These are phyloP conservation scores for Boletus patriciae DNA, from an alignment of 768 basidiomycete genomes.

Conservation along the genomic window DNA sequence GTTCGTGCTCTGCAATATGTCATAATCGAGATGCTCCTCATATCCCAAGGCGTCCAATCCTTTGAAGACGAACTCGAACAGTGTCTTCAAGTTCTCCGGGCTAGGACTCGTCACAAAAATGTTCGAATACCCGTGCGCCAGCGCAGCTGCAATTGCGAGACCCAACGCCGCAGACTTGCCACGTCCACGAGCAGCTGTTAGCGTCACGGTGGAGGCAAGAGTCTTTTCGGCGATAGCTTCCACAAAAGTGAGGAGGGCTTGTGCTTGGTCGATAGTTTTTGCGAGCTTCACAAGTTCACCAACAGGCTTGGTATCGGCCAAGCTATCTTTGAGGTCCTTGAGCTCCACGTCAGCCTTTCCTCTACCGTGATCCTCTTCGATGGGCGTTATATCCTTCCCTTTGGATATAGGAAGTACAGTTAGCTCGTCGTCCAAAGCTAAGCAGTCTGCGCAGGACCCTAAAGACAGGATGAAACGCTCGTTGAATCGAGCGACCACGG, in stretches of 20 bases:
- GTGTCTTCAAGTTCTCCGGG: constrained; percentile 94
- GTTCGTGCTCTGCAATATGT: constrained; percentile 93
- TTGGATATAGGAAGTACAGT: constrained; percentile 95
- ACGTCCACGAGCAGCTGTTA: constrained; percentile 92
- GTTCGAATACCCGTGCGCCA: constrained; percentile 94
- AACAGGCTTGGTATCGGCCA: constrained; percentile 82
- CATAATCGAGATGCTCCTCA: constrained; percentile 97
- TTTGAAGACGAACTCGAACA: constrained; percentile 98
- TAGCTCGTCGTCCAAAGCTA: constrained; percentile 95
- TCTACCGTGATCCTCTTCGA: constrained; percentile 52
- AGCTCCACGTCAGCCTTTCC: constrained; percentile 63
- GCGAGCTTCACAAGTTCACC: constrained; percentile 89
- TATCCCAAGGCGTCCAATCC: constrained; percentile 93
- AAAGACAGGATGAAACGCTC: constrained; percentile 98
- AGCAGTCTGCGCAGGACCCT: constrained; percentile 87
- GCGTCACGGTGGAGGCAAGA: constrained; percentile 88
- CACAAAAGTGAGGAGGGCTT: constrained; percentile 91
- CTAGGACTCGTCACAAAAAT: constrained; percentile 98
- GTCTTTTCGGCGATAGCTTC: constrained; percentile 94
- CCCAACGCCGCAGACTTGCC: constrained; percentile 98
- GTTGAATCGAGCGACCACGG: constrained; percentile 93
- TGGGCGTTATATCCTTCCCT: constrained; percentile 84
- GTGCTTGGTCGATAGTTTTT: constrained; percentile 92
- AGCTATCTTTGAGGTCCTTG: constrained; percentile 70
- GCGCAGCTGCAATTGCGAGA: constrained; percentile 87